Base-by-base conservation (phyloP, 2,329 filamentous ascomycete species). In the Trichoderma sp. region DNA sequence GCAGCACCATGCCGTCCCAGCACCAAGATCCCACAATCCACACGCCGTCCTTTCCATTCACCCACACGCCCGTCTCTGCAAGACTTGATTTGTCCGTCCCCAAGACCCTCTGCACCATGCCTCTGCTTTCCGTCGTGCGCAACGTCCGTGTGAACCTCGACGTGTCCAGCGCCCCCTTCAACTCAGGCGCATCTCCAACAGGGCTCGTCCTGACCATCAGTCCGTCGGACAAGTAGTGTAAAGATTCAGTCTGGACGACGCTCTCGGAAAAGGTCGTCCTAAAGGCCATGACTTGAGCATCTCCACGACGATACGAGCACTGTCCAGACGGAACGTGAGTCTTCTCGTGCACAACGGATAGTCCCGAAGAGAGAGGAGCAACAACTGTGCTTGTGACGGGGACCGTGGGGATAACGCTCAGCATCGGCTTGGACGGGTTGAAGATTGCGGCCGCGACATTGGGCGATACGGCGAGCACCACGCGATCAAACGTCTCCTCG, bases 1-100 rank as follows among this genome's bases (percentile, higher is more conserved):
- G 74, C 17, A 89, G 71, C 1, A 89, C 86, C 86, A 89, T 86
- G 3, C 87, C 87, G 73, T 89, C 87, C 86, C 86, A 89, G 71
- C 86, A 89, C 87, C 86, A 89, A 0, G 85, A 84, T 6, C 87
- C 87, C 1, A 81, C 80, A 13, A 89, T 72, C 80, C 83, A 89
- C 0, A 89, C 82, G 48, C 82, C 80, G 8, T 81, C 80, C 59
- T 86, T 78, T 0, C 86, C 86, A 67, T 86, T 88, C 8, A 74
- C 79, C 85, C 86, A 88, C 22, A 10, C 48, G 4, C 8, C 10
- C 4, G 3, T 15, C 29, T 5, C 56, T 61, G 5, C 68, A 61
- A 0, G 69, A 63, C 10, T 8, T 35, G 25, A 69, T 70, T 53
- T 53, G 25, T 27, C 50, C 34, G 70, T 71, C 2, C 67, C 57